Percentiles rank a stretch among this genome's conserved stretches.
These are phyloP conservation scores for Podospora pseudoanserina DNA, from an alignment of 495 filamentous ascomycete genomes.

Conservation along the genomic window DNA sequence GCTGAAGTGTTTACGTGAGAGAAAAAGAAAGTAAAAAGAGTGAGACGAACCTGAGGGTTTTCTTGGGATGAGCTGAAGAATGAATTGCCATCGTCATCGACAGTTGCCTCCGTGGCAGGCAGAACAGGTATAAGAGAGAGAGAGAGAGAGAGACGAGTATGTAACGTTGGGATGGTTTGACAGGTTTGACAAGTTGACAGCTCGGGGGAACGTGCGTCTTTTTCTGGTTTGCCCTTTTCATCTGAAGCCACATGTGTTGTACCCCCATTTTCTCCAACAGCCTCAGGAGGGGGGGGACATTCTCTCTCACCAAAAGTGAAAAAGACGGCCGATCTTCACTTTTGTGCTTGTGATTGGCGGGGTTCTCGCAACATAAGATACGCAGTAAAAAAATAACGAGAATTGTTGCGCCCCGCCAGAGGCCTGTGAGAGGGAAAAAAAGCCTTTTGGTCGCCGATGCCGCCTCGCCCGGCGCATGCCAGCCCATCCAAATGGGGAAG, in stretches of 20 bases:
- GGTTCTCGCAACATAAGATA: not conserved
- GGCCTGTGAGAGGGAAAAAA: not conserved
- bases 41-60: not conserved
- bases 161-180: conserved; percentile 11
- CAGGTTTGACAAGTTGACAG: conserved; percentile 2
- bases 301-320: not conserved
- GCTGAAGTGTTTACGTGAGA: not conserved
- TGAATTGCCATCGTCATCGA: not conserved
- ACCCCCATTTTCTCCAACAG: not conserved
- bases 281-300: not conserved
- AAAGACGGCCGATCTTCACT: not conserved
- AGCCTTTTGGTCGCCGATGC: not conserved
- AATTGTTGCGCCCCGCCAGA: conserved; percentile 12
- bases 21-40: not conserved
- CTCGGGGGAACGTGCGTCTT: conserved; percentile 3
- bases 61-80: not conserved
- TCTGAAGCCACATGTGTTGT: not conserved
- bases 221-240: not conserved
- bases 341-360: conserved; percentile 18
- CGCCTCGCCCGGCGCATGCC: not conserved
- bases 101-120: not conserved
- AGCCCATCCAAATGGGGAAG: not conserved
- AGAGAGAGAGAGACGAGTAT: conserved; percentile 1
- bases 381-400: not conserved
- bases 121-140: not conserved